Evolutionary conservation across 805 yeast species (phyloP), one percentile per base, ranked within the genome.

Genomic region (Saccharomycopsis guyanensis): DNA sequence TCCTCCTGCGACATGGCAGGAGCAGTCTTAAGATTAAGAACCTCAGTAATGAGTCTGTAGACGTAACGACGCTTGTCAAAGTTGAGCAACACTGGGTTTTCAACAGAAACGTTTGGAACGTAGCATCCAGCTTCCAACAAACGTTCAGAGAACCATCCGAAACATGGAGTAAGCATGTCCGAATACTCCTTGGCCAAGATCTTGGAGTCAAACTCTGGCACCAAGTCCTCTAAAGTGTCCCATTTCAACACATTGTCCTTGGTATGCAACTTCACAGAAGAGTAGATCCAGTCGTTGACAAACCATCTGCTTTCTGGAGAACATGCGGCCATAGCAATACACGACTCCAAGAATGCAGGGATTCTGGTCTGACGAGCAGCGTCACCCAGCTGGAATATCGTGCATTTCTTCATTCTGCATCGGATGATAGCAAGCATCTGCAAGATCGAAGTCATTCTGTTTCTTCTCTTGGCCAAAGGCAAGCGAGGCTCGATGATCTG

Each of bases 131-230:
- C 76, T 57, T 86, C 95, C 45, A 88, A 59, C 52, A 91, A 65
- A 51, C 94, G 78, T 55, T 84, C 91, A 20, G 83, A 68, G 42
- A 87, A 69, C 97, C 97, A 91, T 8, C 97, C 97, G 49, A 87
- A 76, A 57, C 96, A 89, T 2, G 95, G 93, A 4, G 87, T 76
- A 42, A 86, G 65, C 0, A 80, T 71, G 15, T 20, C 19, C 48
- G 61, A 52, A 51, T 51, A 51, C 3, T 50, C 55, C n/a, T 55
- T 62, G 3, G 59, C 48, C 42, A 61, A 52, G 47, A 59, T 59
- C 29, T 61, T 60, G 32, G 58, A 58, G 46, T 67, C 70, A 49
- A 60, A 53, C 45, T 62, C 55, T 19, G 71, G 69, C 51, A 59
- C 55, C 39, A 67, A 57, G 40, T 55, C 62, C 13, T 56, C 51